Evolutionary conservation across 1,284 basidiomycete species (phyloP), one percentile per base, ranked within the genome.

Genomic region (Cutaneotrichosporon sp.): DNA sequence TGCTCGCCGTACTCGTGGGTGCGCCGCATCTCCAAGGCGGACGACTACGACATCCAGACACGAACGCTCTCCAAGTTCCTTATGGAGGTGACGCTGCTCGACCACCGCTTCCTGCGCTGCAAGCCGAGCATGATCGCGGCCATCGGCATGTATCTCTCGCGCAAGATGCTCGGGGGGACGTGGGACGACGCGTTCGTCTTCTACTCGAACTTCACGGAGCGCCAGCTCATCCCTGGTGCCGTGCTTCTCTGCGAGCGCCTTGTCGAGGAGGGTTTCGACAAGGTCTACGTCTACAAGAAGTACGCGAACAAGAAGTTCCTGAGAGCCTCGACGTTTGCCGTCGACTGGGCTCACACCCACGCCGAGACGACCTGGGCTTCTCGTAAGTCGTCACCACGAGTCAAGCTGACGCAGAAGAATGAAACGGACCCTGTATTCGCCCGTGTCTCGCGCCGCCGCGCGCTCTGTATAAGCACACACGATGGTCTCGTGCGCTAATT

Each of bases 1-100:
- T 99, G 97, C 83, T 97, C 96, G 56, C 97, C 97, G 2, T 99
- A 99, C 83, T 95, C 91, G 77, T 99, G 97, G 97, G 94, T 99
- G 84, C 88, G 97, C 69, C 89, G 90, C 74, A 99, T 99, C 81
- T 96, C 92, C 84, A 97, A 96, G 81, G 97, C 97, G 32, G 97
- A 99, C 82, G 92, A 97, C 81, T 99, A 99, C 79, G 94, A 99
- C 78, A 90, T 99, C 73, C 96, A 97, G 80, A 99, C 96, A 7
- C 85, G 97, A 65, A 99, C 97, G 13, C 83, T 99, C 63, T 90
- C 91, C 84, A 99, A 99, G 81, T 99, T 97, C 85, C 82, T 99
- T 77, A 96, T 95, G 76, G 97, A 99, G 81, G 91, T 97, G 56
- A 97, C 94, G 9, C 84, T 99, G 60, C 84, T 99, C 65, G 96